Evolutionary conservation across 495 filamentous ascomycete species (phyloP).

Genomic region (Rhizodiscina lignyota): DNA sequence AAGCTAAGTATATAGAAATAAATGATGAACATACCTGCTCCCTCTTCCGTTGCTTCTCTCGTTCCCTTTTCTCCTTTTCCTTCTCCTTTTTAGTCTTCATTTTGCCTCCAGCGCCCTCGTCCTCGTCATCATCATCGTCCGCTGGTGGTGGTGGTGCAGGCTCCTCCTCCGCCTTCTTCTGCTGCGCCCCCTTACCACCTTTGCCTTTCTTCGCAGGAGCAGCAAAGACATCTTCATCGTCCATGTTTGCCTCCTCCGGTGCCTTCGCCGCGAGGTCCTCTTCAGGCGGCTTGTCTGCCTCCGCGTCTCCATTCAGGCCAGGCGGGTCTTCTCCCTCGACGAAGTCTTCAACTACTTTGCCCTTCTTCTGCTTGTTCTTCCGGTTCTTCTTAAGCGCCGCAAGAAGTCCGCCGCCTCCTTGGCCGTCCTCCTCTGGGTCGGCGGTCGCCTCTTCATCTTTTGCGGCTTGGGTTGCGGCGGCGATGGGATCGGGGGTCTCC

Average conservation of each 20-base stretch:
- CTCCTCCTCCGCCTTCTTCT: conserved; percentile 32
- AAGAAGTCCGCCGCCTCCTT: conserved; percentile 48
- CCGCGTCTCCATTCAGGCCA: conserved; percentile 20
- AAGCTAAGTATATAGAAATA: conserved; percentile 23
- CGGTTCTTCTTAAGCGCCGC: conserved; percentile 82
- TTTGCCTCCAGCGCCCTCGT: conserved; percentile 43
- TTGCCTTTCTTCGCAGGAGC: conserved; percentile 49
- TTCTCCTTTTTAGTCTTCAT: conserved; percentile 92
- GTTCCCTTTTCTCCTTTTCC: conserved; percentile 86
- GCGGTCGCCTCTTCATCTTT: conserved; percentile 22
- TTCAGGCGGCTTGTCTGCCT: conserved; percentile 19
- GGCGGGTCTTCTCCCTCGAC: conserved; percentile 52
- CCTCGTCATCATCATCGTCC: conserved; percentile 26
- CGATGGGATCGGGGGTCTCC: conserved; percentile 41
- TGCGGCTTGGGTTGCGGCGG: conserved; percentile 22
- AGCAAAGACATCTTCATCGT: conserved; percentile 67
- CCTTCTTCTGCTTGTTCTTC: conserved; percentile 85
- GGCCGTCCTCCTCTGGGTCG: conserved; percentile 30
- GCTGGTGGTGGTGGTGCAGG: conserved; percentile 24
- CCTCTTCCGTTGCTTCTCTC: conserved; percentile 86
- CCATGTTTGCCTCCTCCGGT: conserved; percentile 69
- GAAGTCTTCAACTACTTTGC: conserved; percentile 51
- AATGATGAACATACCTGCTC: conserved; percentile 37
- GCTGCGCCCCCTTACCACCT: conserved; percentile 13
- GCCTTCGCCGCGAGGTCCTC: conserved; percentile 43